phyloP scores from a whole-genome alignment of 2,329 filamentous ascomycete species.

The Fusarium euwallaceae region DNA sequence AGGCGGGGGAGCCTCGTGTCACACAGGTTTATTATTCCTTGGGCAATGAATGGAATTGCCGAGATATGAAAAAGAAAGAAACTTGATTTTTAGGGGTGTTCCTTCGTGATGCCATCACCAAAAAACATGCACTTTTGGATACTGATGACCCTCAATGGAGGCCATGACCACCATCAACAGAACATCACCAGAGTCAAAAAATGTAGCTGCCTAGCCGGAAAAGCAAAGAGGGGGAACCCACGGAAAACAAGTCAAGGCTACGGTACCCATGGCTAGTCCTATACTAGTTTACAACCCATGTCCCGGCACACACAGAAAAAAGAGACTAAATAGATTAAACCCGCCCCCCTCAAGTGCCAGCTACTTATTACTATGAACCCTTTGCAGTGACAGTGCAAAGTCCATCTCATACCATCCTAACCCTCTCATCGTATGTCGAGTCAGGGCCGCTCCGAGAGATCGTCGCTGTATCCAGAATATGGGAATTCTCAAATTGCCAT shows the following conservation, averaged over 20 bases:
- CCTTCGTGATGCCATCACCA: not conserved
- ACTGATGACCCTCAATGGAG: not conserved
- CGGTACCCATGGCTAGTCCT: not conserved
- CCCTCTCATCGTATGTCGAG: slow-evolving; percentile 6
- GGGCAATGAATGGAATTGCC: not conserved
- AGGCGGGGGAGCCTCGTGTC: not conserved
- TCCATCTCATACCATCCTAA: slow-evolving; percentile 6
- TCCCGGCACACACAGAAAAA: slow-evolving; percentile 26
- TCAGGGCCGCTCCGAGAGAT: slow-evolving; percentile 19
- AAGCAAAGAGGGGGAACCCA: not conserved
- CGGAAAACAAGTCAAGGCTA: slow-evolving; percentile 5
- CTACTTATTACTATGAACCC: not conserved
- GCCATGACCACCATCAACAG: slow-evolving; percentile 3
- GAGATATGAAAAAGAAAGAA: not conserved
- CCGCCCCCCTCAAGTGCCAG: slow-evolving; percentile 11
- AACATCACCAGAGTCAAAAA: not conserved
- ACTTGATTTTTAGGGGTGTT: not conserved
- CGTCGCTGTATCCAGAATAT: slow-evolving; percentile 17
- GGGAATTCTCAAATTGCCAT: slow-evolving; percentile 34
- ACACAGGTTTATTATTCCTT: not conserved
- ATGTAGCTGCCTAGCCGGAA: slow-evolving; percentile 5
- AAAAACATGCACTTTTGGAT: not conserved
- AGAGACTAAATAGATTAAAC: slow-evolving; percentile 40
- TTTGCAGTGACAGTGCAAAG: not conserved
- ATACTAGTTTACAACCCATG: slow-evolving; percentile 2